Conservation (phyloP, 805 yeast genomes). For the Saccharomycopsis fibuligera region DNA sequence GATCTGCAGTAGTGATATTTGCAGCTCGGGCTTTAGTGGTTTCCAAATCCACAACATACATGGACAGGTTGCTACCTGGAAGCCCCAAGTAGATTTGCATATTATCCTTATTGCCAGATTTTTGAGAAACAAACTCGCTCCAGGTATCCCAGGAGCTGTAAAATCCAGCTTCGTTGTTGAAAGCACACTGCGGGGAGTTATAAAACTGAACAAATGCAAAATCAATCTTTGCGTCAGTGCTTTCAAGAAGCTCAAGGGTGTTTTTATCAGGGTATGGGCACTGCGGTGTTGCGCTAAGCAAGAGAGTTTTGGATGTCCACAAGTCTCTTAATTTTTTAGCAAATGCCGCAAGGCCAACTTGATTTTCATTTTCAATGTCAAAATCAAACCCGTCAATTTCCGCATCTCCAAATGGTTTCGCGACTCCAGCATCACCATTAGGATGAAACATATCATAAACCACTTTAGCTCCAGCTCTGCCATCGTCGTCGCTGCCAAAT, state of each 20-base stretch:
- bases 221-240: conserved; percentile 54
- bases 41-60: conserved; percentile 41
- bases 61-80: conserved; percentile 52
- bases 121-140: conserved; percentile 38
- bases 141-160: conserved; percentile 39
- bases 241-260: conserved; percentile 41
- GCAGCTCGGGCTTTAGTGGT: conserved; percentile 4
- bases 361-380: conserved; percentile 66
- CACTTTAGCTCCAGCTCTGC: conserved; percentile 50
- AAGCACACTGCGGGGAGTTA: conserved; percentile 52
- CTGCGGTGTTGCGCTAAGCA: conserved; percentile 74
- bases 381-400: conserved; percentile 89
- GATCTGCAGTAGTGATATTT: not conserved
- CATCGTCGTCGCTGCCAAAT: conserved; percentile 75
- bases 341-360: conserved; percentile 59
- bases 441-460: conserved; percentile 58
- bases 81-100: conserved; percentile 56
- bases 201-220: conserved; percentile 69
- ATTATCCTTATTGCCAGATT: conserved; percentile 34
- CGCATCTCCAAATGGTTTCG: conserved; percentile 39
- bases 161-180: conserved; percentile 34
- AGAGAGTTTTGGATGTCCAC: conserved; percentile 42
- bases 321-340: conserved; percentile 41
- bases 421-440: conserved; percentile 33
- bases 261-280: conserved; percentile 64